Conservation (phyloP, 371 early-diverging fungal genomes). For the Apophysomyces sp. region DNA sequence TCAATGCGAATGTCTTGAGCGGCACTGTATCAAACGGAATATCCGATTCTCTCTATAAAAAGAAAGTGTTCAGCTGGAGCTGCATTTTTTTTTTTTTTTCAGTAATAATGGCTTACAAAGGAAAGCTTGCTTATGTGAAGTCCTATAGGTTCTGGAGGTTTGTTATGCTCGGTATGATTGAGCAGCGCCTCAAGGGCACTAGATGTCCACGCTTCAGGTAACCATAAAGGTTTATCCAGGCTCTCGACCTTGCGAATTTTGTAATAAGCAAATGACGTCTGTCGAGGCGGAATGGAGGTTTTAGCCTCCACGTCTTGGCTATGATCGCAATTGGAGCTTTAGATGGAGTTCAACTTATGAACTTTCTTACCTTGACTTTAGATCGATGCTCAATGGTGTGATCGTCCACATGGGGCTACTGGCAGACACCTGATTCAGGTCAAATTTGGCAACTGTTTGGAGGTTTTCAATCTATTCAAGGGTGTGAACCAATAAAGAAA, state of each 20-base stretch:
- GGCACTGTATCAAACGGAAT: slow-evolving; percentile 51
- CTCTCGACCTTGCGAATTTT: slow-evolving; percentile 36
- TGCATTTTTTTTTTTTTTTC: no score
- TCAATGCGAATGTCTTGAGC: slow-evolving; percentile 63
- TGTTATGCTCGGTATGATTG: slow-evolving; percentile 23
- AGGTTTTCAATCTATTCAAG: slow-evolving; percentile 62
- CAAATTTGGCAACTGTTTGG: slow-evolving; percentile 59
- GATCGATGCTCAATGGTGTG: slow-evolving; percentile 47
- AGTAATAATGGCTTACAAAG: slow-evolving; percentile 61
- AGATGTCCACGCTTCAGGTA: slow-evolving; percentile 56
- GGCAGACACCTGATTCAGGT: slow-evolving; percentile 70
- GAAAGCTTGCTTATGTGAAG: slow-evolving; percentile 40
- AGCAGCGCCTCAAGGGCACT: slow-evolving; percentile 45
- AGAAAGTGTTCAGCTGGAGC: not conserved
- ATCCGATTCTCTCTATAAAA: slow-evolving; percentile 36
- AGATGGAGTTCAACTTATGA: not conserved
- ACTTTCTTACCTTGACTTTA: slow-evolving; percentile 18
- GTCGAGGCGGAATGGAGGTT: slow-evolving; percentile 54
- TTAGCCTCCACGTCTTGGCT: slow-evolving; percentile 37
- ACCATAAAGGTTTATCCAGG: slow-evolving; percentile 4
- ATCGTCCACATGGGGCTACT: slow-evolving; percentile 76
- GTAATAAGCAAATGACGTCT: slow-evolving; percentile 66
- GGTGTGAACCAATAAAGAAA: not conserved
- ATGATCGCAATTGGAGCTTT: not conserved
- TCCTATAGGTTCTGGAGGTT: slow-evolving; percentile 36